These are phyloP conservation scores for Fistulinella prunicolor DNA, from an alignment of 768 basidiomycete species.

Conservation along the genomic window DNA sequence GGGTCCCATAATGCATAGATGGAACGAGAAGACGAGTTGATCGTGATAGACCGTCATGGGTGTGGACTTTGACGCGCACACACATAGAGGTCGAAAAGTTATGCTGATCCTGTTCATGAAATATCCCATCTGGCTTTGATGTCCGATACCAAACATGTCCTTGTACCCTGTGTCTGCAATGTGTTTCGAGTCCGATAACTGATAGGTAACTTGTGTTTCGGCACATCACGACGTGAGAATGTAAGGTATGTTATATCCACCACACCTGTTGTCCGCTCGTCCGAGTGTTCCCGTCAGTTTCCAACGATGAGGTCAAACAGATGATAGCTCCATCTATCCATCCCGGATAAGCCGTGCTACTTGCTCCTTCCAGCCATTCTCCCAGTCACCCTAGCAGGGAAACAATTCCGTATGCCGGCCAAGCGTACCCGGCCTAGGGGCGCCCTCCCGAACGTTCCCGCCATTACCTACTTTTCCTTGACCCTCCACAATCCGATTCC, in stretches of 20 bases:
- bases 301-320: too few relatives aligned
- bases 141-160: background rate
- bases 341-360: conserved; percentile 6
- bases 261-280: too few relatives aligned
- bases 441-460: conserved; percentile 27
- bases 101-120: background rate
- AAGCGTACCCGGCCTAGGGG: conserved; percentile 18
- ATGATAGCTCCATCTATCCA: conserved; percentile 8
- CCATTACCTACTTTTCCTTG: conserved; percentile 40
- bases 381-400: conserved; percentile 42
- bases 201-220: too few relatives aligned
- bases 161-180: background rate
- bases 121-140: background rate
- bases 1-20: conserved; percentile 16
- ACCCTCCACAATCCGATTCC: conserved; percentile 48
- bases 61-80: too few relatives aligned
- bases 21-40: conserved; percentile 33
- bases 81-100: background rate
- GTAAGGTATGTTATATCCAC: too few relatives aligned
- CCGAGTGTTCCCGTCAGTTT: too few relatives aligned
- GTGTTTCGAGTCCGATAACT: too few relatives aligned
- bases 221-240: too few relatives aligned
- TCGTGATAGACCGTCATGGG: background rate
- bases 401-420: conserved; percentile 40
- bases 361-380: conserved; percentile 8